Evolutionary conservation across 192 early-diverging fungal species (phyloP).

Genomic region (Podila epigama): DNA sequence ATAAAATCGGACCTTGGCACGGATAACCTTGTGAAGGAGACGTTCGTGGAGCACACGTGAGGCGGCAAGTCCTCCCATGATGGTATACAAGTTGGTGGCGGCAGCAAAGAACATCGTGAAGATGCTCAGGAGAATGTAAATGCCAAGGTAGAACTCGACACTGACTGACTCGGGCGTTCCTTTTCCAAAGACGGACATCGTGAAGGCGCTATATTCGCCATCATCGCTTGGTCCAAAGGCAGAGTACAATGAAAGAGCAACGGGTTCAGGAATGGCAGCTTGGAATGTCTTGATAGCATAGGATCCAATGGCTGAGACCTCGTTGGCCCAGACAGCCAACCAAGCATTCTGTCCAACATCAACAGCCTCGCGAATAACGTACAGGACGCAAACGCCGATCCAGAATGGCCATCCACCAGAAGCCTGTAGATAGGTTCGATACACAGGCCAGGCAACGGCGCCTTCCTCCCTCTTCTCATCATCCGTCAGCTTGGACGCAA

Average conservation of each 20-base stretch:
- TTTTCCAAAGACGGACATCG: not conserved
- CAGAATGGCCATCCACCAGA: conserved; percentile 72
- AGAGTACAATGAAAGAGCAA: conserved; percentile 7
- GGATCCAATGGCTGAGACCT: conserved; percentile 13
- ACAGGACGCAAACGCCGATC: conserved; percentile 53
- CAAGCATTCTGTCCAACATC: conserved; percentile 64
- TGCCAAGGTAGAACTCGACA: conserved; percentile 65
- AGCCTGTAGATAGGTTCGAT: conserved; percentile 77
- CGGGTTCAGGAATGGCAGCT: not conserved
- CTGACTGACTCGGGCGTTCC: conserved; percentile 30
- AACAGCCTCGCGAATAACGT: conserved; percentile 50
- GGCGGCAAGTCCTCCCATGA: conserved; percentile 58
- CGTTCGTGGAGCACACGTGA: conserved; percentile 63
- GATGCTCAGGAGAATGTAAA: conserved; percentile 66
- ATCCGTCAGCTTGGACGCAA: conserved; percentile 66
- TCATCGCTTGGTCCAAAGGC: conserved; percentile 4
- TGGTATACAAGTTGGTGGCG: conserved; percentile 41
- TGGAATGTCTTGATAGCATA: conserved; percentile 8
- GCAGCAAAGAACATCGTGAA: conserved; percentile 38
- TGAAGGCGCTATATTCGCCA: conserved; percentile 2
- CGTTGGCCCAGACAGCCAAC: conserved; percentile 62
- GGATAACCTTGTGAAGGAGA: conserved; percentile 63
- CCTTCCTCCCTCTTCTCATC: conserved; percentile 90
- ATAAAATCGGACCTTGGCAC: conserved; percentile 85
- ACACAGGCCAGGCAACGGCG: conserved; percentile 77